A percentile compares a stretch with the other conserved stretches of the same genome.
Evolutionary conservation across 768 basidiomycete species (phyloP).

Genomic region (Krasilnikovozyma curviuscula): DNA sequence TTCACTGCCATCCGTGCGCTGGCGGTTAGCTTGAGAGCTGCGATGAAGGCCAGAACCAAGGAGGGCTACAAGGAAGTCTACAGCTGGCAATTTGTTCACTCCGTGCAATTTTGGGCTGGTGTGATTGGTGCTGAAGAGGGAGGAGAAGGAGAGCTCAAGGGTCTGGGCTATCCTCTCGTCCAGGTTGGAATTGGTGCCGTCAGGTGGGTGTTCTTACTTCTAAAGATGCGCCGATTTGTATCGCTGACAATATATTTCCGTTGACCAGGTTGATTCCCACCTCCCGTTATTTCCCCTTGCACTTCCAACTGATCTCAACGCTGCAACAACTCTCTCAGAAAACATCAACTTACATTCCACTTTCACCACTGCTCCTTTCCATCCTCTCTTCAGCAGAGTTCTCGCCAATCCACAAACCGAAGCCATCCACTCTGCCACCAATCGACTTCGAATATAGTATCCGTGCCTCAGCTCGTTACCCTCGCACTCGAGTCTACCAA

Average conservation of each 20-base stretch:
- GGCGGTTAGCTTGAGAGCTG: slow-evolving; percentile 75
- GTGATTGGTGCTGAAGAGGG: slow-evolving; percentile 47
- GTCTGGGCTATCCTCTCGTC: slow-evolving; percentile 86
- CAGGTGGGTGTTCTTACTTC: slow-evolving; percentile 37
- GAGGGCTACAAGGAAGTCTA: slow-evolving; percentile 87
- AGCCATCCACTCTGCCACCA: slow-evolving; percentile 66
- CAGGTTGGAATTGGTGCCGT: slow-evolving; percentile 86
- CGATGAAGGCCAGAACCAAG: slow-evolving; percentile 74
- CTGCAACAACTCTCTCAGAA: slow-evolving; percentile 66
- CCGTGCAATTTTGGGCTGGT: slow-evolving; percentile 85
- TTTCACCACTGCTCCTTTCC: slow-evolving; percentile 69
- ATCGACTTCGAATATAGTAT: slow-evolving; percentile 75
- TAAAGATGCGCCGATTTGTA: neutral
- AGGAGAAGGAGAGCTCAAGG: slow-evolving; percentile 55
- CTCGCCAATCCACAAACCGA: slow-evolving; percentile 50
- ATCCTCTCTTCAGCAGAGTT: slow-evolving; percentile 58
- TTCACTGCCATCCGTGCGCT: slow-evolving; percentile 91
- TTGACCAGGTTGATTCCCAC: slow-evolving; percentile 60
- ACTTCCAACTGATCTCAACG: slow-evolving; percentile 76
- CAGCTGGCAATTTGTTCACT: slow-evolving; percentile 97
- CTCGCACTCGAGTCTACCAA: slow-evolving; percentile 64
- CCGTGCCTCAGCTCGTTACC: slow-evolving; percentile 69
- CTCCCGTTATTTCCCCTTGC: slow-evolving; percentile 80
- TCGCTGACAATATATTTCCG: neutral
- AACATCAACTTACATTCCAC: slow-evolving; percentile 67